These are phyloP conservation scores for Moesziomyces globuligerus DNA, from an alignment of 1,284 basidiomycete species.

Conservation along the genomic window DNA sequence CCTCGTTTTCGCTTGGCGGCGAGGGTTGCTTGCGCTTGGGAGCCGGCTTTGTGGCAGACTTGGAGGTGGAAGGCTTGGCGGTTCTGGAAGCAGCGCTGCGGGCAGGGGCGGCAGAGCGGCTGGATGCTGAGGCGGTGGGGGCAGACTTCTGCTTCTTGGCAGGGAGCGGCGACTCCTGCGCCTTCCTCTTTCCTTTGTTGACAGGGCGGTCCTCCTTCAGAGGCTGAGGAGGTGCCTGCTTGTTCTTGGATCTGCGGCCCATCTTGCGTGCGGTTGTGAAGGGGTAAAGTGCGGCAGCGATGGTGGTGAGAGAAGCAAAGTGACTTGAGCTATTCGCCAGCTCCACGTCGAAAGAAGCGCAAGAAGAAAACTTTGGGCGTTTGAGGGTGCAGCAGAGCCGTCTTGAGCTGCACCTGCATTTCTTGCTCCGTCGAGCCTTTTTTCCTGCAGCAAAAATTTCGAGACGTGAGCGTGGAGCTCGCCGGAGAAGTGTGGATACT, in stretches of 20 bases:
- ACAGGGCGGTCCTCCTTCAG: constrained; percentile 71
- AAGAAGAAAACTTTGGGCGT: no score
- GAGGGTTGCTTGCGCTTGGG: constrained; percentile 17
- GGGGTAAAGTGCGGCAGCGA: no score
- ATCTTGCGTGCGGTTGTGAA: constrained; percentile 69
- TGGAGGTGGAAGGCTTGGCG: constrained; percentile 24
- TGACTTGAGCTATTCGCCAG: no score
- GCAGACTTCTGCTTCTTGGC: constrained; percentile 50
- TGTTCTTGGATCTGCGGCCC: constrained; percentile 90
- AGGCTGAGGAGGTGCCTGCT: constrained; percentile 81
- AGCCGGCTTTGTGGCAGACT: constrained; percentile 11
- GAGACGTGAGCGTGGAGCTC: no score
- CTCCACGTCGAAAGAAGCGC: no score
- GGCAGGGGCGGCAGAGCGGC: constrained; percentile 61
- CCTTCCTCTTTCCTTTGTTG: constrained; percentile 68
- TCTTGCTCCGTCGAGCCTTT: no score
- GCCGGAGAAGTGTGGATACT: no score
- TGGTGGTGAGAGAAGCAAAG: not conserved
- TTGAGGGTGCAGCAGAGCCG: no score
- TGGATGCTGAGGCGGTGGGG: constrained; percentile 12
- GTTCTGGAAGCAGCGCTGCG: constrained; percentile 67
- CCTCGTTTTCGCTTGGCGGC: constrained; percentile 50
- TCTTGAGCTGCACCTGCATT: no score
- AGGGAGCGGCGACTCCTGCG: constrained; percentile 56
- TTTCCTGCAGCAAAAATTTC: no score